Percentiles rank a stretch among this genome's conserved stretches.
These are phyloP conservation scores for Basipetospora chlamydospora DNA, from an alignment of 2,329 filamentous ascomycete genomes.

Conservation along the genomic window DNA sequence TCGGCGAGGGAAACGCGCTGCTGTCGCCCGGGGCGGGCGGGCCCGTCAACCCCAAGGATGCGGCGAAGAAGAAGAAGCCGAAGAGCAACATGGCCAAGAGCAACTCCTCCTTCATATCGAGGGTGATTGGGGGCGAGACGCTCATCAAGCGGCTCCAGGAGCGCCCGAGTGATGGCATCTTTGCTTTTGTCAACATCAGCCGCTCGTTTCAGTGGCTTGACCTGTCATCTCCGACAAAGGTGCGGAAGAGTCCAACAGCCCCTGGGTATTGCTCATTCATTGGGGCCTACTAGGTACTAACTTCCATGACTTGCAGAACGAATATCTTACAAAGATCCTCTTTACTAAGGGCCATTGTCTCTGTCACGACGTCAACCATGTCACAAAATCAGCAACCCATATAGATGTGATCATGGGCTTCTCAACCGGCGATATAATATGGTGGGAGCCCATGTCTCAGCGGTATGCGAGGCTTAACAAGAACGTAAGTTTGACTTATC, in stretches of 20 bases:
- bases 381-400: slow-evolving; percentile 67
- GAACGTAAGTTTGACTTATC: slow-evolving; percentile 45
- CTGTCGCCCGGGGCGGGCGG: slow-evolving; percentile 44
- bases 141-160: slow-evolving; percentile 68
- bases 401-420: slow-evolving; percentile 92
- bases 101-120: slow-evolving; percentile 96
- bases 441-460: slow-evolving; percentile 95
- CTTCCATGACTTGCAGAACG: slow-evolving; percentile 55
- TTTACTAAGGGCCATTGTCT: slow-evolving; percentile 94
- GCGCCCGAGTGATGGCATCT: slow-evolving; percentile 62
- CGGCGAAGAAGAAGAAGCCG: slow-evolving; percentile 74
- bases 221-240: slow-evolving; percentile 59
- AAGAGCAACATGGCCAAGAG: slow-evolving; percentile 98
- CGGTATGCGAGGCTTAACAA: slow-evolving; percentile 95
- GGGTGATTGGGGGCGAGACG: slow-evolving; percentile 80
- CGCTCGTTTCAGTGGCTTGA: slow-evolving; percentile 95
- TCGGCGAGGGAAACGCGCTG: slow-evolving; percentile 74
- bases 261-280: neutral
- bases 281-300: too few species aligned
- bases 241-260: slow-evolving; percentile 12
- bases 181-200: slow-evolving; percentile 91
- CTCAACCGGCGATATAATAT: slow-evolving; percentile 91
- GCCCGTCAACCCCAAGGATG: slow-evolving; percentile 62
- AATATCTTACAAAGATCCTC: slow-evolving; percentile 87
- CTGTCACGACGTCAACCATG: slow-evolving; percentile 79